Evolutionary conservation across 2,329 filamentous ascomycete genomes (phyloP), one percentile per base, ranked within the genome.

Genomic region (Myotisia sp.): DNA sequence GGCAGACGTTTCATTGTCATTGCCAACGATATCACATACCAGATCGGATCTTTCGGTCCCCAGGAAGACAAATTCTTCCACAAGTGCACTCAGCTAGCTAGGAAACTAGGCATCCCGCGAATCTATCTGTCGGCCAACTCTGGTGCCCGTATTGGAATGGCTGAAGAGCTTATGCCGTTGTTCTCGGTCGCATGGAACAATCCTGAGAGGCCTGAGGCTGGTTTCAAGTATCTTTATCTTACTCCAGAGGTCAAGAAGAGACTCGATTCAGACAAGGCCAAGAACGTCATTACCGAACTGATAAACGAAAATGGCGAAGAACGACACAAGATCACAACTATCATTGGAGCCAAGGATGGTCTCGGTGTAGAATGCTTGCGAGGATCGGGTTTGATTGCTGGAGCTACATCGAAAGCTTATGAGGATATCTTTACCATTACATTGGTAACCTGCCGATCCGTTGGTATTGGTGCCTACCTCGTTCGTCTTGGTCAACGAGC

Each of bases 51-150:
- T 2, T 98, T 98, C 56, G 90, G 90, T 34, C 90, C 90, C 26
- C 78, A 79, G 62, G 90, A 98, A 65, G 90, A 98, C 61, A 79
- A 82, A 50, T 98, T 93, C 74, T 98, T 98, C 76, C 72, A 92
- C 70, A 94, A 95, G 71, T 98, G 90, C 66, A 95, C 90, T 6
- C 86, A 98, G 62, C 70, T 94, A 45, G 90, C 90, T 42, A 78
- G 86, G 50, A 87, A 84, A 67, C 69, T 94, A 42, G 90, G 90
- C 24, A 93, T 98, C 50, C 90, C 90, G 16, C 82, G 90, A 48
- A 87, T 98, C 55, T 98, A 98, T 64, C 69, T 98, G 39, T 98
- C 90, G 56, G 90, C 90, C 56, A 98, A 98, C 71, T 98, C 90
- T 39, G 90, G 90, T 72, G 90, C 90, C 46, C 86, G 90, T 53